phyloP scores from a whole-genome alignment of 1,284 basidiomycete genomes.

The Moesziomyces antarcticus region DNA sequence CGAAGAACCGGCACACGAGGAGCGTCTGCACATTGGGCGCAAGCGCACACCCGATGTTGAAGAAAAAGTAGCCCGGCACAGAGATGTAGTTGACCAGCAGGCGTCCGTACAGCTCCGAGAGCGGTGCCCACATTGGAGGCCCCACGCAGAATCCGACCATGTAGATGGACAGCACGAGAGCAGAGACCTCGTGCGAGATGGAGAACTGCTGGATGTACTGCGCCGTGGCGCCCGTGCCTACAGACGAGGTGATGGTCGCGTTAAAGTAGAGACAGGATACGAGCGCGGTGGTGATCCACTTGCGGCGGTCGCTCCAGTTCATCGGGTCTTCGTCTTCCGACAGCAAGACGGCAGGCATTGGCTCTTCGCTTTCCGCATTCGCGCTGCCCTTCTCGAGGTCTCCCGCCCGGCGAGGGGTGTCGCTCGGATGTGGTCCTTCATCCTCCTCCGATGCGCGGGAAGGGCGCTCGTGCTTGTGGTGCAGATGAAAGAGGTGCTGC shows the following conservation, averaged over 20 bases:
- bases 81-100: conserved; percentile 47
- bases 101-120: conserved; percentile 54
- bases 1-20: conserved; percentile 46
- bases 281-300: conserved; percentile 40
- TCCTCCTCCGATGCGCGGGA: background rate
- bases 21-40: conserved; percentile 41
- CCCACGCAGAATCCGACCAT: conserved; percentile 53
- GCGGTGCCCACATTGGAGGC: conserved; percentile 51
- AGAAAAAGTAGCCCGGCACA: conserved; percentile 40
- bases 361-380: background rate
- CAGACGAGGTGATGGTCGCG: conserved; percentile 39
- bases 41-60: conserved; percentile 50
- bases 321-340: conserved; percentile 38
- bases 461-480: conserved; percentile 4
- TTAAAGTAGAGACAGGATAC: conserved; percentile 39
- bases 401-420: conserved; percentile 8
- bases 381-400: background rate
- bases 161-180: conserved; percentile 45
- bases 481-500: conserved; percentile 10
- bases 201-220: conserved; percentile 36
- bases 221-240: conserved; percentile 32
- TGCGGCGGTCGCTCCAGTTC: conserved; percentile 27
- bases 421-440: background rate
- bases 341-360: conserved; percentile 16
- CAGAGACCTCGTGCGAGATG: conserved; percentile 27